Conservation (phyloP, 2,329 filamentous ascomycete species). For the Volutella citrinella region DNA sequence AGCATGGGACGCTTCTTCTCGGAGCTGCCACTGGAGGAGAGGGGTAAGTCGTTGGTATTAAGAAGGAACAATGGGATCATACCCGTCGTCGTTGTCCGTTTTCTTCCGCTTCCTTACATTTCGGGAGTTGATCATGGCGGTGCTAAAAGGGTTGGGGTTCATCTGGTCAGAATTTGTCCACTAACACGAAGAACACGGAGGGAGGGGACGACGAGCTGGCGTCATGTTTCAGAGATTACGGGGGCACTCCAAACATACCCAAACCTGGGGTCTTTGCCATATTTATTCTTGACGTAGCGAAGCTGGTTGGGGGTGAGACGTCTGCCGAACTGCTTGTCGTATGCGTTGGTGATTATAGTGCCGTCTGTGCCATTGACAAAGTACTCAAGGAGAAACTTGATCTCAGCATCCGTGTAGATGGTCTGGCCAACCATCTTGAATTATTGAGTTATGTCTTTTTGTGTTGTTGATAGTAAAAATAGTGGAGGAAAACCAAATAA, state of each 20-base stretch:
- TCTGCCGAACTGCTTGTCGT: slow-evolving; percentile 26
- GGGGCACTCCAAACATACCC: no score
- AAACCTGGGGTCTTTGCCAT: slow-evolving; percentile 37
- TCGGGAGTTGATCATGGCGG: slow-evolving; percentile 9
- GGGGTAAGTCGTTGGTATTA: neutral
- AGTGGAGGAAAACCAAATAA: no score
- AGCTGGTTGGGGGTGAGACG: slow-evolving; percentile 33
- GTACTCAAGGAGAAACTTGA: slow-evolving; percentile 31
- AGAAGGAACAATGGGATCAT: neutral
- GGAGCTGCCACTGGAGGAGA: neutral
- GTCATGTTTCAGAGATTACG: no score
- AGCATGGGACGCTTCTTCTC: no score
- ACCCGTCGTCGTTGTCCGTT: slow-evolving; percentile 2
- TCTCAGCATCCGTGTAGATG: slow-evolving; percentile 33
- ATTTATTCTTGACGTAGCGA: slow-evolving; percentile 39
- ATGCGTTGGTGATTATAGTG: slow-evolving; percentile 24
- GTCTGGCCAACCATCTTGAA: slow-evolving; percentile 32
- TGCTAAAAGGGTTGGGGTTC: slow-evolving; percentile 6
- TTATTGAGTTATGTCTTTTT: neutral
- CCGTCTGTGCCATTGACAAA: slow-evolving; percentile 26
- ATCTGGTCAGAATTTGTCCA: no score
- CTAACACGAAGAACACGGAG: no score
- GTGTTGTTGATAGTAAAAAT: no score
- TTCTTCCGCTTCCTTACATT: slow-evolving; percentile 9
- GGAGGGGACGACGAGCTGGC: no score